Conservation (phyloP, 2,329 filamentous ascomycete genomes). For the Coleophoma crateriformis region DNA sequence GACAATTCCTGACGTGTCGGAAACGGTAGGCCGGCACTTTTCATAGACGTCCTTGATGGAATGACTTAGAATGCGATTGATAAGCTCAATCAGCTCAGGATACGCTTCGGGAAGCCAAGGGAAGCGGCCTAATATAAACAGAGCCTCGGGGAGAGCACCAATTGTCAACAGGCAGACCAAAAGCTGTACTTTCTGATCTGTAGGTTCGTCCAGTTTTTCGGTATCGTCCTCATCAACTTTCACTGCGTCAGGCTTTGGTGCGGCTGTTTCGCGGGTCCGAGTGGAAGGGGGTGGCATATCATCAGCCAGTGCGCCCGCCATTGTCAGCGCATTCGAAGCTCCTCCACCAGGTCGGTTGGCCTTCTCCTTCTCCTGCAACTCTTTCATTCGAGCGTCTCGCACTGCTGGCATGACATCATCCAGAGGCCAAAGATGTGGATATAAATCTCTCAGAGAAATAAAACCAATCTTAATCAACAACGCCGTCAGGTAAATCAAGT, state of each 20-base stretch:
- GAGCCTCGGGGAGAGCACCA: constrained; percentile 84
- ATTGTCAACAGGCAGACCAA: constrained; percentile 83
- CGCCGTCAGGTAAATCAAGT: constrained; percentile 86
- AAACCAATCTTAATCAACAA: constrained; percentile 96
- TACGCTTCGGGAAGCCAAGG: constrained; percentile 87
- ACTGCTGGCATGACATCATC: constrained; percentile 79
- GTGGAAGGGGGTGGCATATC: constrained; percentile 55
- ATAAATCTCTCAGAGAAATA: constrained; percentile 85
- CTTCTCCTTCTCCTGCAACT: constrained; percentile 73
- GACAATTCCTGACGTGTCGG: constrained; percentile 39
- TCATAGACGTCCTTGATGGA: constrained; percentile 72
- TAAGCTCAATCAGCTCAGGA: constrained; percentile 71
- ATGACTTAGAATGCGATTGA: constrained; percentile 81
- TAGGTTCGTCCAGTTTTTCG: constrained; percentile 59
- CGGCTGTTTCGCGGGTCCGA: constrained; percentile 41
- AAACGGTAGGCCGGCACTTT: constrained; percentile 23
- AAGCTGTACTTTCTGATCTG: constrained; percentile 82
- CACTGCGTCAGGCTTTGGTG: constrained; percentile 42
- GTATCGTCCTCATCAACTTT: constrained; percentile 43
- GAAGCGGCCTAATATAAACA: constrained; percentile 88
- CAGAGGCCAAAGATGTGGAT: constrained; percentile 81
- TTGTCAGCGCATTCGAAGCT: constrained; percentile 75
- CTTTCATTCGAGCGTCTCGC: constrained; percentile 63
- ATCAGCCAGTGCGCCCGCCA: constrained; percentile 81
- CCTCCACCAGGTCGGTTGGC: constrained; percentile 63